A percentile compares a stretch with the other conserved stretches of the same genome.
phyloP scores from a whole-genome alignment of 1,284 basidiomycete species.

The Cutaneotrichosporon cavernicola region DNA sequence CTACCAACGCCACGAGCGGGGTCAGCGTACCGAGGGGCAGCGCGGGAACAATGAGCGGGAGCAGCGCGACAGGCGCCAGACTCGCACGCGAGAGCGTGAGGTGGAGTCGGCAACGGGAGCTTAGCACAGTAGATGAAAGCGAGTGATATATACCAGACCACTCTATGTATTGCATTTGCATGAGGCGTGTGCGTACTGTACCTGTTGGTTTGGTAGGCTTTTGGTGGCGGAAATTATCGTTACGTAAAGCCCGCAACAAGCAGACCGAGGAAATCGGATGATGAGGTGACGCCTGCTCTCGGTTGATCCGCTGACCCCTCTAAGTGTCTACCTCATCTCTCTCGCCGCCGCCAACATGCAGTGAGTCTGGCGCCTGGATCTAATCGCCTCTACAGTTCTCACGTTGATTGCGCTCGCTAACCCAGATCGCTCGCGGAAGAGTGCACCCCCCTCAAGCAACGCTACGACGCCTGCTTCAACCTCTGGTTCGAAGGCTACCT shows the following conservation, averaged over 20 bases:
- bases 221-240: not conserved
- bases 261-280: not conserved
- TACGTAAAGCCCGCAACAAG: not conserved
- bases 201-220: not conserved
- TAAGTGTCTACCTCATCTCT: not conserved
- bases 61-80: not conserved
- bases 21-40: not conserved
- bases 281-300: not conserved
- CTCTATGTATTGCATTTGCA: constrained; percentile 13
- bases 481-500: constrained; percentile 95
- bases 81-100: constrained; percentile 1
- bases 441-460: constrained; percentile 85
- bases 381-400: not conserved
- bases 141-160: not conserved
- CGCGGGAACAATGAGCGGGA: not conserved
- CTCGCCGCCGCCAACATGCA: constrained; percentile 5
- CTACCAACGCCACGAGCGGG: not conserved
- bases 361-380: not conserved
- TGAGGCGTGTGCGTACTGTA: not conserved
- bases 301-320: not conserved
- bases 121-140: not conserved
- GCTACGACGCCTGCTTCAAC: constrained; percentile 92
- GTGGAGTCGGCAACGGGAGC: not conserved
- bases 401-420: constrained; percentile 3
- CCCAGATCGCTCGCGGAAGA: constrained; percentile 47